Percentiles rank a stretch among this genome's conserved stretches.
phyloP scores from a whole-genome alignment of 192 early-diverging fungal species.

The Gigaspora rosea region DNA sequence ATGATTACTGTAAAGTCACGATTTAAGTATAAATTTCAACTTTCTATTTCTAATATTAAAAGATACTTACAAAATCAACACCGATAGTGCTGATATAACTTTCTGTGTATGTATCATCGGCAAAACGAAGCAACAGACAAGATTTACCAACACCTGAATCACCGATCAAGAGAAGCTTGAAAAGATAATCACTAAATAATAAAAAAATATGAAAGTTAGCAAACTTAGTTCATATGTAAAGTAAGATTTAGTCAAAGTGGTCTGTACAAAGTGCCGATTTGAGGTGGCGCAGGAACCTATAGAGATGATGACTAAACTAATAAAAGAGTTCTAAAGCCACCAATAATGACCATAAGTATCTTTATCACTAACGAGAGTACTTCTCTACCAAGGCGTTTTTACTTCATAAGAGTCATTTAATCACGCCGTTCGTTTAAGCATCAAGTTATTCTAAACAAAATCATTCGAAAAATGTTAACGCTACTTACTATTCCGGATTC shows the following conservation, averaged over 20 bases:
- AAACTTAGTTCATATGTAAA: no score
- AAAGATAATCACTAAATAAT: slow-evolving; percentile 89
- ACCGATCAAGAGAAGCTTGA: slow-evolving; percentile 98
- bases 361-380: no score
- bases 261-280: not conserved
- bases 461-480: not conserved
- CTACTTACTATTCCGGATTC: slow-evolving; percentile 34
- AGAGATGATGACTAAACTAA: no score
- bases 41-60: slow-evolving; percentile 6
- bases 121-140: slow-evolving; percentile 94
- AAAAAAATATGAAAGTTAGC: not conserved
- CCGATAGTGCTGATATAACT: slow-evolving; percentile 98
- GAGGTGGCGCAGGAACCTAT: no score
- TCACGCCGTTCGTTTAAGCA: not conserved
- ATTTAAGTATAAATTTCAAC: not conserved
- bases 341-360: no score
- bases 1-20: no score
- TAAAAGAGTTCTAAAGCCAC: no score
- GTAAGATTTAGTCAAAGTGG: not conserved
- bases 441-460: not conserved
- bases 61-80: slow-evolving; percentile 90
- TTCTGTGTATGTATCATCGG: slow-evolving; percentile 98
- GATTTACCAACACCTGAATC: slow-evolving; percentile 99
- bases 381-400: not conserved
- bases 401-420: not conserved